phyloP scores from a whole-genome alignment of 495 filamentous ascomycete species.

The Xylaria castorea region DNA sequence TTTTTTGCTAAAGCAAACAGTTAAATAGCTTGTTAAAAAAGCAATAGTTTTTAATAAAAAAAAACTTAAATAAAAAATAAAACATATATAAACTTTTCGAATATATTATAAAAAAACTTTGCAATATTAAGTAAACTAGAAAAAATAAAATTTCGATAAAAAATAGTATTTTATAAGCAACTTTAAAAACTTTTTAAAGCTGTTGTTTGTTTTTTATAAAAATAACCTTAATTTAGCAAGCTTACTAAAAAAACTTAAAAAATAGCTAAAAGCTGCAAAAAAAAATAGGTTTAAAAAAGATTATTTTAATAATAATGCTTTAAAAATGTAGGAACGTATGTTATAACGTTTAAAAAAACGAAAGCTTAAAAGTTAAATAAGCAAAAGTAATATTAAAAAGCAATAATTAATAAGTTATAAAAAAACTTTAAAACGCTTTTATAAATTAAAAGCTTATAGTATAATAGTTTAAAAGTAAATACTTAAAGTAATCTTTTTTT shows the following conservation, averaged over 20 bases:
- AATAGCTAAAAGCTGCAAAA: no score
- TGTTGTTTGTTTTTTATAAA: background rate
- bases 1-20: background rate
- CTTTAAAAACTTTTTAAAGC: background rate
- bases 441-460: background rate
- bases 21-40: no score
- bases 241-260: no score
- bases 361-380: background rate
- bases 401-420: background rate
- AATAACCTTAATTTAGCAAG: background rate
- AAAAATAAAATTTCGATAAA: background rate
- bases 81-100: no score
- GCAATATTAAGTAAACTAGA: background rate
- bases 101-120: background rate
- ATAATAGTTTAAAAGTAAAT: background rate
- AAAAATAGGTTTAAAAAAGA: no score
- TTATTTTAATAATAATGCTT: background rate
- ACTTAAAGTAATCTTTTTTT: background rate
- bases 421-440: background rate
- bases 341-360: background rate
- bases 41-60: no score
- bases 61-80: no score
- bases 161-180: background rate
- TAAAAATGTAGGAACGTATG: background rate
- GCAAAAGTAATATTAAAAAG: background rate